A percentile compares a stretch with the other conserved stretches of the same genome.
phyloP scores from a whole-genome alignment of 257 asterid genomes.

The Henckelia pumila region DNA sequence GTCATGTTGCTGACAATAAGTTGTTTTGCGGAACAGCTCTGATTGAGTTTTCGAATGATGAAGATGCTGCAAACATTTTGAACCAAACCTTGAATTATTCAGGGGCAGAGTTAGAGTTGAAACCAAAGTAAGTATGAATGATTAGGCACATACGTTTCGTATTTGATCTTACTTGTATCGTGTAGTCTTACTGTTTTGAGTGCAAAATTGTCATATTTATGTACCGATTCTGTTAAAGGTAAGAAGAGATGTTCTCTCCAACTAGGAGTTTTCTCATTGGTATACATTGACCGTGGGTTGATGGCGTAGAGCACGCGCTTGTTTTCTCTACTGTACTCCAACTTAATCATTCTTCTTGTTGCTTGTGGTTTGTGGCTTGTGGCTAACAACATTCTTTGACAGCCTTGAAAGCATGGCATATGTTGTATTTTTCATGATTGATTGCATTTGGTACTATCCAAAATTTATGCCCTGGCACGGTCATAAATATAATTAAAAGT shows the following conservation, averaged over 20 bases:
- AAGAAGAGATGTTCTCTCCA: neutral
- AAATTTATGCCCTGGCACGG: neutral
- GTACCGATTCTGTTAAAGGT: neutral
- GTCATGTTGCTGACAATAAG: constrained; percentile 85
- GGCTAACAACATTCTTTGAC: neutral
- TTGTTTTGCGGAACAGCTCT: constrained; percentile 85
- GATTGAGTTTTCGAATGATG: constrained; percentile 82
- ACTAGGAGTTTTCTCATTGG: neutral
- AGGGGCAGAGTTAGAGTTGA: constrained; percentile 74
- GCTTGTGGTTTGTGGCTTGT: neutral
- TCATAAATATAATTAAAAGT: neutral
- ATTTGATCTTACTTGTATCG: constrained; percentile 15
- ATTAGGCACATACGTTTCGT: neutral
- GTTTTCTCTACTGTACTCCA: neutral
- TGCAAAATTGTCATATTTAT: neutral
- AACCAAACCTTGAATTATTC: constrained; percentile 64
- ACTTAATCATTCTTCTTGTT: neutral
- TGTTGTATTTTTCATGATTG: neutral
- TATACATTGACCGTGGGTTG: neutral
- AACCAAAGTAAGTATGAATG: constrained; percentile 62
- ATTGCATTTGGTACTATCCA: neutral
- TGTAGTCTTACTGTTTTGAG: neutral
- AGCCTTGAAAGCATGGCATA: neutral
- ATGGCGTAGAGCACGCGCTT: neutral
- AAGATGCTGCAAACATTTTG: constrained; percentile 67